Percentiles rank a stretch among this genome's conserved stretches.
Conservation (phyloP, 371 early-diverging fungal species). For the Rhizopus stolonifer region DNA sequence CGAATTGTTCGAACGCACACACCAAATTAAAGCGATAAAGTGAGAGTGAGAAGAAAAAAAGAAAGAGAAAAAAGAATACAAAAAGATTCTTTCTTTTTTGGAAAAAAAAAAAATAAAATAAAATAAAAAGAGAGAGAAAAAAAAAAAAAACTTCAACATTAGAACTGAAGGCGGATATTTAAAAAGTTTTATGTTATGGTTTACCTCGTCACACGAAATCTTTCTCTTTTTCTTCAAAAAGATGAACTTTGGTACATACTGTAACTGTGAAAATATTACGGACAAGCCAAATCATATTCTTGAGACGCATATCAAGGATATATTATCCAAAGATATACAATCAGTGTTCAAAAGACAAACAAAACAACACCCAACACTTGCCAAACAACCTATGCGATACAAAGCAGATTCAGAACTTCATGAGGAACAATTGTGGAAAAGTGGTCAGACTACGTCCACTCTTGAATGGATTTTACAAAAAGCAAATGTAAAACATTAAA, state of each 20-base stretch:
- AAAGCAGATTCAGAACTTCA: slow-evolving; percentile 14
- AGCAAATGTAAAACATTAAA: slow-evolving; percentile 32
- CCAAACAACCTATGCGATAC: slow-evolving; percentile 20
- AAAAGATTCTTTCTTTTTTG: neutral
- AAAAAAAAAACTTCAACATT: neutral
- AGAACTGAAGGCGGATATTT: neutral
- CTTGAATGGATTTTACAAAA: slow-evolving; percentile 24
- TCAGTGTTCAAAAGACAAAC: slow-evolving; percentile 21
- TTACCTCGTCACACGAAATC: neutral
- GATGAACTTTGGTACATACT: neutral
- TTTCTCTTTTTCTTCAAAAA: neutral
- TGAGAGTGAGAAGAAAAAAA: neutral
- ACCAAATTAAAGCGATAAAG: neutral
- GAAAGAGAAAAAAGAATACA: neutral
- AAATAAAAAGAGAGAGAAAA: neutral
- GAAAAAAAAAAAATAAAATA: neutral
- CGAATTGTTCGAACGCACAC: neutral
- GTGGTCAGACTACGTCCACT: slow-evolving; percentile 14
- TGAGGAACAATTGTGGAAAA: slow-evolving; percentile 36
- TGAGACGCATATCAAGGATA: slow-evolving; percentile 13
- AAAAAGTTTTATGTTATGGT: slow-evolving; percentile 1
- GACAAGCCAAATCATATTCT: slow-evolving; percentile 17
- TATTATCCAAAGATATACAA: slow-evolving; percentile 16
- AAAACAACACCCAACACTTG: slow-evolving; percentile 13
- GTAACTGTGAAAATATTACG: slow-evolving; percentile 4